Evolutionary conservation across 768 basidiomycete species (phyloP), one percentile per base, ranked within the genome.

Genomic region (Termitomyces sp.): DNA sequence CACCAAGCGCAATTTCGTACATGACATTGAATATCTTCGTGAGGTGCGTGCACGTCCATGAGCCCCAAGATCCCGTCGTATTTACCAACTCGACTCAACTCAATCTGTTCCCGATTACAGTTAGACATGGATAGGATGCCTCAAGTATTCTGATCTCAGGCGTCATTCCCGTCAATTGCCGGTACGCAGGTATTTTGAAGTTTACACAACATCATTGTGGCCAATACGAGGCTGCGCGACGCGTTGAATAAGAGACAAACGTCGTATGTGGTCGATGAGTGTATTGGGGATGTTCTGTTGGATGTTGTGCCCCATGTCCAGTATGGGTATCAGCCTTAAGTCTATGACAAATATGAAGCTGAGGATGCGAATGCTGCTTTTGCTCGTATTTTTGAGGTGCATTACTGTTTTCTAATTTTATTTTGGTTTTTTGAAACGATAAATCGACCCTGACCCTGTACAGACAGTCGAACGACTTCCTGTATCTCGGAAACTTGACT

Each of bases 291-390:
- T 70, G 84, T 98, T 56, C 79, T 98, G 24, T 72, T 93, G 44
- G 95, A 98, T 32, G 74, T 80, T 19, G 90, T 95, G 2, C 90
- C 91, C 0, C 80, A 88, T 65, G 94, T 98, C 46, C 84, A 83
- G 34, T 99, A 98, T 64, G 97, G 96, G 44, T 86, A 98, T 66
- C 97, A 99, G 70, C 74, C n/a, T n/a, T n/a, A n/a, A n/a, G n/a
- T 98, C 54, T 98, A 96, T 66, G 97, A 96, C 14, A 99, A 98
- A 71, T 98, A 93, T 68, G 95, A 98, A 72, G 98, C 98, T 69
- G 97, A 98, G 77, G 85, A 80, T 53, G 80, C 85, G 49, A 99
- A 99, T 72, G 82, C 88, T 5, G 89, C 85, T 12, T 99, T 99
- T 72, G 88, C 93, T 51, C 83, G 84, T 57, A 98, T 98, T 69